These are phyloP conservation scores for Aspergillus wentii DNA, from an alignment of 495 filamentous ascomycete genomes.

Conservation along the genomic window DNA sequence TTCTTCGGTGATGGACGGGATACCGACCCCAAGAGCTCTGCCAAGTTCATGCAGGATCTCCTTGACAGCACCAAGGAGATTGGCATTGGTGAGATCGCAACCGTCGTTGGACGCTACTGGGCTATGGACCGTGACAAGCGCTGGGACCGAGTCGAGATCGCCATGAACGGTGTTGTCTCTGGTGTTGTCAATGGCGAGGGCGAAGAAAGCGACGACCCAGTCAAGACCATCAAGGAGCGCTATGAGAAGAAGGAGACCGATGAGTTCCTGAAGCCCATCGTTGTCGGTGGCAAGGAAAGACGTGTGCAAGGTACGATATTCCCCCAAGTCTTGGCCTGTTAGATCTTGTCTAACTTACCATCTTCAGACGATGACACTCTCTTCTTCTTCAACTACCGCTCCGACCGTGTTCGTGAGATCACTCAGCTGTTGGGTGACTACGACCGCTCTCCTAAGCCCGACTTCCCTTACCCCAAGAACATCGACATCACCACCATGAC, in stretches of 20 bases:
- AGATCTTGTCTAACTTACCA: slow-evolving; percentile 7
- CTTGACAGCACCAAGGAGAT: slow-evolving; percentile 74
- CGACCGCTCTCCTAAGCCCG: slow-evolving; percentile 82
- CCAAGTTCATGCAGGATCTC: slow-evolving; percentile 80
- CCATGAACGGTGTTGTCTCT: slow-evolving; percentile 74
- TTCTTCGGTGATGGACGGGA: slow-evolving; percentile 98
- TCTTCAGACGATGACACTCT: slow-evolving; percentile 76
- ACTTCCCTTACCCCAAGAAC: slow-evolving; percentile 92
- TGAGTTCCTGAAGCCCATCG: slow-evolving; percentile 98
- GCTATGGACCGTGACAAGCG: slow-evolving; percentile 99
- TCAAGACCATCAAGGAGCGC: slow-evolving; percentile 79
- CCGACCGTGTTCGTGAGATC: slow-evolving; percentile 93
- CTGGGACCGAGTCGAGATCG: slow-evolving; percentile 91
- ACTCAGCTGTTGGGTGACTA: slow-evolving; percentile 89
- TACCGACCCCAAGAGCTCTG: slow-evolving; percentile 90
- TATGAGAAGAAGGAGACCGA: slow-evolving; percentile 87
- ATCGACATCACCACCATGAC: slow-evolving; percentile 96
- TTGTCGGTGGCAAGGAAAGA: slow-evolving; percentile 77
- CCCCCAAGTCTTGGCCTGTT: background rate
- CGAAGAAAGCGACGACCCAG: slow-evolving; percentile 74
- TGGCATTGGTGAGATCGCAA: slow-evolving; percentile 83
- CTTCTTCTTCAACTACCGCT: slow-evolving; percentile 99
- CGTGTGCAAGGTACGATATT: slow-evolving; percentile 68
- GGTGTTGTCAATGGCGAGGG: slow-evolving; percentile 83
- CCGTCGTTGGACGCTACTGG: slow-evolving; percentile 92